Evolutionary conservation across 2,329 filamentous ascomycete species (phyloP).

Genomic region (Taxawa tesnikishii): DNA sequence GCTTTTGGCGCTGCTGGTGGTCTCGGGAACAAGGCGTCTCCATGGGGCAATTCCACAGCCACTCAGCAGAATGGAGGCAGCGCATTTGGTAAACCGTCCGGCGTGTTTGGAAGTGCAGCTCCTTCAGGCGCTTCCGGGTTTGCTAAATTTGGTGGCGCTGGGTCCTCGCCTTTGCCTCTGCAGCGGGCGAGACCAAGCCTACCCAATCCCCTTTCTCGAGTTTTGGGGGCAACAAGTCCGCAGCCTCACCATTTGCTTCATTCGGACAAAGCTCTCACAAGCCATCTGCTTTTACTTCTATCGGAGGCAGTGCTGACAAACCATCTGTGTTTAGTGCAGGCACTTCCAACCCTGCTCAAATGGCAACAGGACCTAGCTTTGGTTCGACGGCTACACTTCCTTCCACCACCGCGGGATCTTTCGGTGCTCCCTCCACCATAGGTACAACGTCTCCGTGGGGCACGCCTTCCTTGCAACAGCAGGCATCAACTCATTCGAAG

Average conservation of each 20-base stretch:
- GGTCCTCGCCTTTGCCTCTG: conserved; percentile 1
- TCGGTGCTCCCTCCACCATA: conserved; percentile 18
- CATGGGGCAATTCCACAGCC: conserved; percentile 8
- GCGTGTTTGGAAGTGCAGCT: conserved; percentile 14
- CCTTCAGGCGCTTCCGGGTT: conserved; percentile 17
- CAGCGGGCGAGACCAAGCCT: conserved; percentile 6
- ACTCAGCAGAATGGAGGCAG: conserved; percentile 7
- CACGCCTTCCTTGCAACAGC: conserved; percentile 7
- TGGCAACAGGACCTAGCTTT: conserved; percentile 12
- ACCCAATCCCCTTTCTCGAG: conserved; percentile 12
- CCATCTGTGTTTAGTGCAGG: conserved; percentile 20
- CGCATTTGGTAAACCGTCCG: conserved; percentile 14
- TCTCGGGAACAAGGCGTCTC: conserved; percentile 10
- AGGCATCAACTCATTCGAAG: conserved; percentile 14
- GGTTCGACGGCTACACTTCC: conserved; percentile 29
- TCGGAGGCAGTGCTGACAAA: conserved; percentile 10
- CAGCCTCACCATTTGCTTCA: conserved; percentile 11
- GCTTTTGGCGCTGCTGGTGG: conserved; percentile 12
- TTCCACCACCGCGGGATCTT: conserved; percentile 20
- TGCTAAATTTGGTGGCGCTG: conserved; percentile 16
- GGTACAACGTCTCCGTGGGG: conserved; percentile 7
- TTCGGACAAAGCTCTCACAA: conserved; percentile 23
- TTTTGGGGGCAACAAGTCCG: conserved; percentile 4
- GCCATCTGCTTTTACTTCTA: conserved; percentile 18
- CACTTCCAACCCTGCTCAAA: conserved; percentile 10